Conservation (phyloP, 768 basidiomycete genomes). For the Collybia nuda region DNA sequence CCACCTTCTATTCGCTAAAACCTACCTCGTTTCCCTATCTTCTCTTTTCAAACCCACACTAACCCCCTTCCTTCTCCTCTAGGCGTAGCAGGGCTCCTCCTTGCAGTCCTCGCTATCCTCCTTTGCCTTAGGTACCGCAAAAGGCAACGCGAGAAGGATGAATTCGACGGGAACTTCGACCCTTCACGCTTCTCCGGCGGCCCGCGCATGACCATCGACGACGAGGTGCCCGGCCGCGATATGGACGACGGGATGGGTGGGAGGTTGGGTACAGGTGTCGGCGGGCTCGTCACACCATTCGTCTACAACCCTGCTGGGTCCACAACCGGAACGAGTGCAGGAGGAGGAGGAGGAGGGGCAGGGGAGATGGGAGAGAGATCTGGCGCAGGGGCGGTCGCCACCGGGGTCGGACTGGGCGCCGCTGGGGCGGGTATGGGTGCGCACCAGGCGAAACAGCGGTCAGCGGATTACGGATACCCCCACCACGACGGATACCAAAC, state of each 20-base stretch:
- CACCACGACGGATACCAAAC: no score
- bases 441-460: no score
- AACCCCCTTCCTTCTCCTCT: neutral
- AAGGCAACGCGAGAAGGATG: constrained; percentile 15
- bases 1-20: neutral
- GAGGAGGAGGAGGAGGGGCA: neutral
- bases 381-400: neutral
- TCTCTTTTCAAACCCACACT: neutral
- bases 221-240: constrained; percentile 11
- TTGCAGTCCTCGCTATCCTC: constrained; percentile 21
- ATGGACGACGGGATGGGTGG: constrained; percentile 36
- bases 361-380: neutral
- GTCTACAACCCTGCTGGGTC: constrained; percentile 13
- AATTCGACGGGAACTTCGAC: constrained; percentile 43
- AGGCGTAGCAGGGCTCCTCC: constrained; percentile 29
- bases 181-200: constrained; percentile 26
- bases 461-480: no score
- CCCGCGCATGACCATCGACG: constrained; percentile 10
- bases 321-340: neutral
- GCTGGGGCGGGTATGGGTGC: no score
- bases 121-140: constrained; percentile 27
- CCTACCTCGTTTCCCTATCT: no score
- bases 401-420: no score
- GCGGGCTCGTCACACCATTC: constrained; percentile 34
- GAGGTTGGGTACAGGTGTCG: constrained; percentile 25